Evolutionary conservation across 306 rosid species (phyloP).

Genomic region (Prunus dulcis): DNA sequence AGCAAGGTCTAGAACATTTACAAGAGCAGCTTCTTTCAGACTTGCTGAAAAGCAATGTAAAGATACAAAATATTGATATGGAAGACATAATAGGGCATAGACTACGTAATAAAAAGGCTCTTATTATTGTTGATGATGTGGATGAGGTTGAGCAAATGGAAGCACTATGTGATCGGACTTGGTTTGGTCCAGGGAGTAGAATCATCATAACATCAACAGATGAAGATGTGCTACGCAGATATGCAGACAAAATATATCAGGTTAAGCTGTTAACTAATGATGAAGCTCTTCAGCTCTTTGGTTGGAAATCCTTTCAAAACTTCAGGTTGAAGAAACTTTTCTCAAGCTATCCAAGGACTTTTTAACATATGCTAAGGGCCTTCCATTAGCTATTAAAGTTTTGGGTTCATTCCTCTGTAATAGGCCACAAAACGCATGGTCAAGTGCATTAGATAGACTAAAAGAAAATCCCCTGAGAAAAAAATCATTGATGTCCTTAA

Average conservation of each 20-base stretch:
- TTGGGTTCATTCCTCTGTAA: constrained; percentile 3
- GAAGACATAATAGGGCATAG: not conserved
- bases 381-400: constrained; percentile 20
- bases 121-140: constrained; percentile 24
- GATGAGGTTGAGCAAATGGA: not conserved
- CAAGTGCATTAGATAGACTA: constrained; percentile 1
- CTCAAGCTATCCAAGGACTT: not conserved
- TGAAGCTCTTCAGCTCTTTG: constrained; percentile 8
- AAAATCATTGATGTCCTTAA: constrained; percentile 1
- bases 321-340: not conserved
- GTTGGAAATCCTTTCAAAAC: not conserved
- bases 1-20: not conserved
- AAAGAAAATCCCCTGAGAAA: not conserved
- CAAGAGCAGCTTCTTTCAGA: not conserved
- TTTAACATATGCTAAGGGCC: constrained; percentile 12
- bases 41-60: not conserved
- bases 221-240: constrained; percentile 1
- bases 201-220: constrained; percentile 14
- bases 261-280: not conserved
- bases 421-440: not conserved
- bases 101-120: not conserved
- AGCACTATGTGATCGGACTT: not conserved
- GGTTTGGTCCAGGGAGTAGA: constrained; percentile 19
- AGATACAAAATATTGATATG: not conserved
- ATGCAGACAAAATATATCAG: not conserved